Evolutionary conservation across 352 stramenopile genomes (phyloP).

Genomic region (Globisporangium echinulatum): DNA sequence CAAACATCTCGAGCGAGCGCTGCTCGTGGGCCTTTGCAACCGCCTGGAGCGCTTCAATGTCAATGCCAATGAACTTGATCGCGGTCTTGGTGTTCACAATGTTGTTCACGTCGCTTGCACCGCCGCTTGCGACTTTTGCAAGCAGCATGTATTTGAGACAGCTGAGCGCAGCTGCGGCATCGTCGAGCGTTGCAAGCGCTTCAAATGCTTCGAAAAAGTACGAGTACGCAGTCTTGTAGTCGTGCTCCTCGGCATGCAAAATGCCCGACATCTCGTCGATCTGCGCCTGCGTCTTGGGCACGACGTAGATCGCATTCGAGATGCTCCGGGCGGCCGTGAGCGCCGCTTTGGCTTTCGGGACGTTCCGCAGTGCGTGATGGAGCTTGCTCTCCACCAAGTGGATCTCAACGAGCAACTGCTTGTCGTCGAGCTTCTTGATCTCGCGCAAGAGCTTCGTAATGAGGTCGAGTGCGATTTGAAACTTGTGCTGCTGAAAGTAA

Average conservation of each 20-base stretch:
- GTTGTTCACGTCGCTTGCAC: slow-evolving; percentile 89
- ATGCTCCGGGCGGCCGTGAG: slow-evolving; percentile 96
- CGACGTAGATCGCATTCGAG: slow-evolving; percentile 98
- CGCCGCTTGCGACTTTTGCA: slow-evolving; percentile 91
- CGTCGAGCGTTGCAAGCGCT: slow-evolving; percentile 91
- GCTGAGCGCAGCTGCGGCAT: slow-evolving; percentile 55
- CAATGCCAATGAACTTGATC: slow-evolving; percentile 95
- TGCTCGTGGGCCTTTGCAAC: slow-evolving; percentile 94
- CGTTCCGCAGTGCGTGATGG: slow-evolving; percentile 96
- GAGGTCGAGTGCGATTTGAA: slow-evolving; percentile 90
- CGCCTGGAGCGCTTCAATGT: slow-evolving; percentile 94
- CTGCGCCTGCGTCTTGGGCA: slow-evolving; percentile 91
- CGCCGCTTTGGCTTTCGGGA: slow-evolving; percentile 95
- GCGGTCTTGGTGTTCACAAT: slow-evolving; percentile 95
- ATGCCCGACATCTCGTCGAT: slow-evolving; percentile 97
- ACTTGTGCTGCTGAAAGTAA: slow-evolving; percentile 89
- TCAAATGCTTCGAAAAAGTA: slow-evolving; percentile 99
- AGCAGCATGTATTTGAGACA: slow-evolving; percentile 99
- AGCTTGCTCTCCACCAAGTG: slow-evolving; percentile 97
- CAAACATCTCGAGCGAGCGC: slow-evolving; percentile 89
- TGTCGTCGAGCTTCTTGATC: slow-evolving; percentile 99
- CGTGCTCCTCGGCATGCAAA: slow-evolving; percentile 96
- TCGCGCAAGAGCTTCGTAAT: slow-evolving; percentile 93
- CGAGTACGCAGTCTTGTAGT: slow-evolving; percentile 99
- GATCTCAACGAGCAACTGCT: slow-evolving; percentile 98